Evolutionary conservation across 2,329 filamentous ascomycete genomes (phyloP).

Genomic region (Fusarium chlamydosporum): DNA sequence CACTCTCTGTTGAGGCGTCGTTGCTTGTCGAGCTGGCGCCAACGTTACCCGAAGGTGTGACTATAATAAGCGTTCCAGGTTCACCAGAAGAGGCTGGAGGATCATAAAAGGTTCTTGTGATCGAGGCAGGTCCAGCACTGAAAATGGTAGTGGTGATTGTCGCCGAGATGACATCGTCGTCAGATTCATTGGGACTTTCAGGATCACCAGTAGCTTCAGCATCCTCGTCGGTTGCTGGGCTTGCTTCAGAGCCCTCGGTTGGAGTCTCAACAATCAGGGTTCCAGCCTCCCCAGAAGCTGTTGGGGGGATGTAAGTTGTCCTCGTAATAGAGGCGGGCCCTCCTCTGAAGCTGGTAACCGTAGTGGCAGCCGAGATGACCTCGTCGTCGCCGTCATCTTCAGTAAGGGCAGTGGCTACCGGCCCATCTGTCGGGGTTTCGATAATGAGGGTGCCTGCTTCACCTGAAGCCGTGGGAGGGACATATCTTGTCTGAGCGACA

Average conservation of each 20-base stretch:
- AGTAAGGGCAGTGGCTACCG: background rate
- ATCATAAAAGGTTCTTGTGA: background rate
- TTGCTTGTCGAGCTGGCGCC: background rate
- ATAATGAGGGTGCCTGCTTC: constrained; percentile 16
- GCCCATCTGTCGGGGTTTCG: background rate
- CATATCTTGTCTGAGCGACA: too few relatives aligned
- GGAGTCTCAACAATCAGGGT: constrained; percentile 15
- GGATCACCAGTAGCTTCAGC: background rate
- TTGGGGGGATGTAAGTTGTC: constrained; percentile 7
- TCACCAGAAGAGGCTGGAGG: constrained; percentile 2
- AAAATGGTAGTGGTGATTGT: background rate
- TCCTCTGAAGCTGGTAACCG: constrained; percentile 1
- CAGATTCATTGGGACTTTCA: background rate
- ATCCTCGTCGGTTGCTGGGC: background rate
- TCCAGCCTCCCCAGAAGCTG: constrained; percentile 1
- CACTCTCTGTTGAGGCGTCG: background rate
- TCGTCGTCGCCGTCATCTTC: background rate
- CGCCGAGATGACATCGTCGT: background rate
- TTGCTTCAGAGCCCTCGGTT: background rate
- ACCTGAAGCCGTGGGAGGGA: constrained; percentile 1
- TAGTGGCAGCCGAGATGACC: background rate
- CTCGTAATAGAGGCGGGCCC: background rate
- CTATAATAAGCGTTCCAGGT: constrained; percentile 8
- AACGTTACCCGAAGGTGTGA: background rate
- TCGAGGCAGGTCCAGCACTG: too few relatives aligned